phyloP scores from a whole-genome alignment of 108 stramenopile genomes.

The Seminavis robusta region DNA sequence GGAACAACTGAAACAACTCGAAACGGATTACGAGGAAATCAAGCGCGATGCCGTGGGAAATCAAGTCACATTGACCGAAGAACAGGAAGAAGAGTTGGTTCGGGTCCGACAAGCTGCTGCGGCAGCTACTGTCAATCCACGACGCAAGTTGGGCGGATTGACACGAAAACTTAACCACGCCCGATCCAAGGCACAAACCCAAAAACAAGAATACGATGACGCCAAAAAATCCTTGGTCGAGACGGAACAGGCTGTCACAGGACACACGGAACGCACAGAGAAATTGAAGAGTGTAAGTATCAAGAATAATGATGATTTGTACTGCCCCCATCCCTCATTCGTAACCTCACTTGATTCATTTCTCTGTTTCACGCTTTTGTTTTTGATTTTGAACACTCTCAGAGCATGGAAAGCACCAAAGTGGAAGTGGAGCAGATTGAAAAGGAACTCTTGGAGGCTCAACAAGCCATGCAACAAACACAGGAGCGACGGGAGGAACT shows the following conservation, averaged over 20 bases:
- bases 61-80: constrained; percentile 63
- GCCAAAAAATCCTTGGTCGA: constrained; percentile 42
- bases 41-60: constrained; percentile 62
- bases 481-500: constrained; percentile 66
- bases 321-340: background rate
- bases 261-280: constrained; percentile 47
- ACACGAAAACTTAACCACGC: constrained; percentile 60
- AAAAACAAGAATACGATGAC: constrained; percentile 61
- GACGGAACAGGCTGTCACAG: constrained; percentile 43
- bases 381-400: constrained; percentile 1
- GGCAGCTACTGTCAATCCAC: constrained; percentile 71
- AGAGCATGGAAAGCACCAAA: constrained; percentile 68
- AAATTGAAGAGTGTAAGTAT: constrained; percentile 58
- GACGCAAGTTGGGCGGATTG: constrained; percentile 43
- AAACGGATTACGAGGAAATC: constrained; percentile 80
- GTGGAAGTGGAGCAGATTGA: constrained; percentile 53
- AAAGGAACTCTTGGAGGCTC: constrained; percentile 47
- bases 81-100: constrained; percentile 85
- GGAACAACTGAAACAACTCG: constrained; percentile 42
- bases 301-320: too few relatives aligned
- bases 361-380: background rate
- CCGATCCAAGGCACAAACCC: constrained; percentile 57
- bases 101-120: constrained; percentile 76
- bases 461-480: constrained; percentile 43
- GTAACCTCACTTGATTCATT: background rate